A percentile compares a stretch with the other conserved stretches of the same genome.
These are phyloP conservation scores for Cruciata laevipes DNA, from an alignment of 257 asterid genomes.

Conservation along the genomic window DNA sequence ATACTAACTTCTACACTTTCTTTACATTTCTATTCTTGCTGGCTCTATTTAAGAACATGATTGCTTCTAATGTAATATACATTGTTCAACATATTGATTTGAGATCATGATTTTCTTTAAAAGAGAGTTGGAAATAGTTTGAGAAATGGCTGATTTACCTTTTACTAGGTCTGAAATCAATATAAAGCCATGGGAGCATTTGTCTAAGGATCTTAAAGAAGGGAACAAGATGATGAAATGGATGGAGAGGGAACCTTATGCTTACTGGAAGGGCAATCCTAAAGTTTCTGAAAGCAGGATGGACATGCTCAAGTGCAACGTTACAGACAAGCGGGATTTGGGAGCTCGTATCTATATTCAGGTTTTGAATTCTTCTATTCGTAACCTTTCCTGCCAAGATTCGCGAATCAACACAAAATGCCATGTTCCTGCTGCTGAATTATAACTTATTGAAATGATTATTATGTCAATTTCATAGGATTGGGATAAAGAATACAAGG, in stretches of 20 bases:
- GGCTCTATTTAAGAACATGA: no score
- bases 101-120: not conserved
- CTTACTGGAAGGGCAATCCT: slow-evolving; percentile 93
- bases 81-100: not conserved
- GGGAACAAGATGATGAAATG: slow-evolving; percentile 56
- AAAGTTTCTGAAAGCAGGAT: slow-evolving; percentile 41
- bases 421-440: not conserved
- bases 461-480: slow-evolving; percentile 23
- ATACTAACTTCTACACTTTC: not conserved
- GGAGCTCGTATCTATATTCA: slow-evolving; percentile 64
- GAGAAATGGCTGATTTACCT: not conserved
- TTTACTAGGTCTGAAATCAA: slow-evolving; percentile 68
- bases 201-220: slow-evolving; percentile 44
- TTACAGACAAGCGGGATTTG: slow-evolving; percentile 76
- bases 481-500: slow-evolving; percentile 48
- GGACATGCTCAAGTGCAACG: slow-evolving; percentile 75
- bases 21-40: no score
- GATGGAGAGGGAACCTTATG: slow-evolving; percentile 70
- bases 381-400: not conserved
- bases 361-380: slow-evolving; percentile 26
- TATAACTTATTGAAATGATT: not conserved
- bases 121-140: not conserved
- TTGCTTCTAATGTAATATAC: no score
- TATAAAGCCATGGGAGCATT: slow-evolving; percentile 70
- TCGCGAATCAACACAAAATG: not conserved